Evolutionary conservation across 2,329 filamentous ascomycete species (phyloP), one percentile per base, ranked within the genome.

Genomic region (Xylariaceae sp.): DNA sequence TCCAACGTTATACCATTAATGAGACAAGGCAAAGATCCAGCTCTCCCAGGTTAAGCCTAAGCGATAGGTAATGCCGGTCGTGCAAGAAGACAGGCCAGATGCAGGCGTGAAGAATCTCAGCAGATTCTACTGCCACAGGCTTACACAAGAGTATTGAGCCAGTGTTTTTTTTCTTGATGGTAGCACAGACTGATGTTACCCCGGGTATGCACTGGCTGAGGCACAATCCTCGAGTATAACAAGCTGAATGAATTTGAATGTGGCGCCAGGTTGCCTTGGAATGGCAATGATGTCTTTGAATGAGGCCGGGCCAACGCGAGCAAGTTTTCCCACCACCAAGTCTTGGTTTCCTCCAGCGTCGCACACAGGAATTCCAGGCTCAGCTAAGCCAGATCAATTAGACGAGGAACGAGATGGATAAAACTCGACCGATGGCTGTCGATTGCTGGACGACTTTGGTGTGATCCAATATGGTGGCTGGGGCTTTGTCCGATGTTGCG

Each of bases 31-130:
- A 8, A 26, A 6, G 22, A 26, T 11, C 22, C 13, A 32, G 30
- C 30, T 32, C 30, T 32, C 13, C 30, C 30, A 32, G 16, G 30
- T 17, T 17, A 32, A 32, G 30, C 6, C 15, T n/a, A 13, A n/a
- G 13, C 28, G 28, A 29, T 39, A 42, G 49, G 49, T 47, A 47
- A 54, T 52, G 49, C 48, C 48, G 34, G 41, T 19, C 37, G 34
- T 46, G 48, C 28, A 19, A 6, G 22, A 6, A 11, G 6, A 11
- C 22, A 26, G 11, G 51, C 45, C 38, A 37, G 29, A 52, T 45
- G 39, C 34, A 32, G 34, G 37, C 39, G 29, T 18, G n/a, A n/a
- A 26, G 11, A 26, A 26, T 11, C 22, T 26, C 22, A 26, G 22
- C 22, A 26, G 22, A 26, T 11, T 26, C 11, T 26, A 11, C 22